These are phyloP conservation scores for Auriscalpium orientale DNA, from an alignment of 768 basidiomycete species.

Conservation along the genomic window DNA sequence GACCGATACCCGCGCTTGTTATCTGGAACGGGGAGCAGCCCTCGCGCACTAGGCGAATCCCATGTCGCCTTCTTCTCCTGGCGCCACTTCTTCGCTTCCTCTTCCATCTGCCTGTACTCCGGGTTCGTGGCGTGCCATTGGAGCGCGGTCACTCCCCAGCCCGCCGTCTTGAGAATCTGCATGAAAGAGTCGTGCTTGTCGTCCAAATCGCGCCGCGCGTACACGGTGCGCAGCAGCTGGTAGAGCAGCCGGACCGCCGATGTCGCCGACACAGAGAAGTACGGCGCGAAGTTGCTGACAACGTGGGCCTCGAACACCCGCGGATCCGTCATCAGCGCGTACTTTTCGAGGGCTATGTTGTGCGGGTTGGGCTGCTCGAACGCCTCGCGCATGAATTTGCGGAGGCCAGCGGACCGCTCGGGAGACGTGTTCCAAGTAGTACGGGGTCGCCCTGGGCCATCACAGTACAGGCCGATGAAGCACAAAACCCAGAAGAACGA, in stretches of 20 bases:
- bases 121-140: neutral
- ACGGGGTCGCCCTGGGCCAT: neutral
- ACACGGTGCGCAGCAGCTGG: too few relatives aligned
- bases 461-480: neutral
- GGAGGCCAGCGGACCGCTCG: neutral
- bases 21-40: too few relatives aligned
- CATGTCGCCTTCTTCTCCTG: neutral
- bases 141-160: too few relatives aligned
- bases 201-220: too few relatives aligned
- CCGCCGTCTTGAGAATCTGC: neutral
- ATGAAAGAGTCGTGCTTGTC: neutral
- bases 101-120: neutral
- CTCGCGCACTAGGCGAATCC: neutral
- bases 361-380: neutral
- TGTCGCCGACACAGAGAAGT: too few relatives aligned
- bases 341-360: too few relatives aligned
- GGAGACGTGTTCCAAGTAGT: neutral
- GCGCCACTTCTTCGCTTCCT: neutral
- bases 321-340: too few relatives aligned
- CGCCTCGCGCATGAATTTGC: neutral
- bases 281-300: too few relatives aligned
- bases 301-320: too few relatives aligned
- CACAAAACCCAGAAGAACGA: slow-evolving; percentile 1
- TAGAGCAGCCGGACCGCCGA: too few relatives aligned
- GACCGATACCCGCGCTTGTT: too few relatives aligned